These are phyloP conservation scores for Suhomyces xylopsoci DNA, from an alignment of 805 yeast genomes.

Conservation along the genomic window DNA sequence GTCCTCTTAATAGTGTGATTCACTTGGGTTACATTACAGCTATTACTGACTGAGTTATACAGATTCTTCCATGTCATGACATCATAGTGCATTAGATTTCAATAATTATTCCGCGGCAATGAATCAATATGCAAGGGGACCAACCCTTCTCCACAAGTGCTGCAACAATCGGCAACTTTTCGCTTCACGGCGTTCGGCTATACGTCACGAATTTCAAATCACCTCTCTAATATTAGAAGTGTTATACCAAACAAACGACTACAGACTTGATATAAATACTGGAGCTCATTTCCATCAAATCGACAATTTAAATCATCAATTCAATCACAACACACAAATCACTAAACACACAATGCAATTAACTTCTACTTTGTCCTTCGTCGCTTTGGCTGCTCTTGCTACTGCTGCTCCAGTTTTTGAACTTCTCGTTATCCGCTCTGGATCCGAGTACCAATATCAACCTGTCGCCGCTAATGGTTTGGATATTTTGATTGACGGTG, in stretches of 20 bases:
- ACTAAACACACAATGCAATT: conserved; percentile 10
- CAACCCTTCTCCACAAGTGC: background rate
- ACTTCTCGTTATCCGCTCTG: conserved; percentile 23
- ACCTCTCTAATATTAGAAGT: background rate
- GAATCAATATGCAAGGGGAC: background rate
- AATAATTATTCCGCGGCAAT: background rate
- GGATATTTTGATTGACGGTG: conserved; percentile 9
- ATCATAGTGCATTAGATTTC: background rate
- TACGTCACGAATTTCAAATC: background rate
- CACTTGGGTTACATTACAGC: background rate
- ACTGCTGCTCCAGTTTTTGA: conserved; percentile 20
- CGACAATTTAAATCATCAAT: conserved; percentile 2
- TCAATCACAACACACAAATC: background rate
- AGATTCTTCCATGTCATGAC: background rate
- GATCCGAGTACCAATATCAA: conserved; percentile 22
- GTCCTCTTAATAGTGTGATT: background rate
- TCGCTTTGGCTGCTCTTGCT: conserved; percentile 22
- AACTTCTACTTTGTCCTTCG: conserved; percentile 15
- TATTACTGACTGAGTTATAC: background rate
- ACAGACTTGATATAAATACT: background rate
- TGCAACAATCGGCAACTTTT: background rate
- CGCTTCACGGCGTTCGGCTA: background rate
- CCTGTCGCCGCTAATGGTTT: conserved; percentile 6
- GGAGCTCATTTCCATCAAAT: background rate
- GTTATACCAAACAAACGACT: background rate